phyloP scores from a whole-genome alignment of 805 yeast species.

The Novakomyces olei region DNA sequence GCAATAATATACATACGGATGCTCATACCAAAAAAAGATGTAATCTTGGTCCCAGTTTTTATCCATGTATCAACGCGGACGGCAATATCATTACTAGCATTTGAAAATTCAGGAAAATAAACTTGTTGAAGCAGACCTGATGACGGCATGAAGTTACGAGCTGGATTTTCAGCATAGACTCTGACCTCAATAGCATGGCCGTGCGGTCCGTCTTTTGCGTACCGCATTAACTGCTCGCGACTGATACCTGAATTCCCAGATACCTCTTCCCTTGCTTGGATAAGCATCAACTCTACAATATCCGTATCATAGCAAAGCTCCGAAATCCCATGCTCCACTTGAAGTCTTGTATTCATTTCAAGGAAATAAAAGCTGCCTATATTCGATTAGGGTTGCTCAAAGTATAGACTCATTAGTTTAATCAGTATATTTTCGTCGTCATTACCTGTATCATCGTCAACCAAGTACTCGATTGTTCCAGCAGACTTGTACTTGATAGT shows the following conservation, averaged over 20 bases:
- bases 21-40: conserved; percentile 86
- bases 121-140: conserved; percentile 87
- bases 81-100: background rate
- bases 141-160: conserved; percentile 81
- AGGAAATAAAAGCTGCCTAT: conserved; percentile 83
- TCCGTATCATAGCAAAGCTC: conserved; percentile 89
- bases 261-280: conserved; percentile 6
- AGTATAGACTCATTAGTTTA: too few species aligned
- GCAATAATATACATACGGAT: too few species aligned
- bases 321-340: conserved; percentile 94
- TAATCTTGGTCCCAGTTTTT: conserved; percentile 58
- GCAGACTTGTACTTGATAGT: conserved; percentile 84
- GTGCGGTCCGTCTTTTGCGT: conserved; percentile 13
- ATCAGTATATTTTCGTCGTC: too few species aligned
- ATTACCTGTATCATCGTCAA: conserved; percentile 69
- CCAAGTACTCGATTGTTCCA: conserved; percentile 91
- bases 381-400: too few species aligned
- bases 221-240: too few species aligned
- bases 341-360: conserved; percentile 90
- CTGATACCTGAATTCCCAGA: too few species aligned
- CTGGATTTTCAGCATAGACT: conserved; percentile 90
- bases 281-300: conserved; percentile 89
- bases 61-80: conserved; percentile 95
- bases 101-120: conserved; percentile 47
- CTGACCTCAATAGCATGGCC: conserved; percentile 97